Evolutionary conservation across 805 yeast species (phyloP), one percentile per base, ranked within the genome.

Genomic region (Ogataea allantospora): DNA sequence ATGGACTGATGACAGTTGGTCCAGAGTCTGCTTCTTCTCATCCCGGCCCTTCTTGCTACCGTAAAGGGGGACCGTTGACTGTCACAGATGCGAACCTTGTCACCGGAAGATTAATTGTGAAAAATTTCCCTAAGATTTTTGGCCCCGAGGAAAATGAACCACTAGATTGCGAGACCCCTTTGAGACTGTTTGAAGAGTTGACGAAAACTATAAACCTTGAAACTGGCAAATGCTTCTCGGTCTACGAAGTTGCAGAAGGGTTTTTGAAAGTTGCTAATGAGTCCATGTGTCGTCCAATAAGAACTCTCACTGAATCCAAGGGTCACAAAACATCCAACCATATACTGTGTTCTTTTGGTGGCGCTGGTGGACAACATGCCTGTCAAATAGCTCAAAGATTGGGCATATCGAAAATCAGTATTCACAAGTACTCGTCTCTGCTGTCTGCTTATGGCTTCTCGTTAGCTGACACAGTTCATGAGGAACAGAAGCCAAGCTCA

Each of bases 301-400:
- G 95, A 41, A 78, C 82, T 20, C 63, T 87, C 34, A 86, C 95
- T 0, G 95, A 87, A 54, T 84, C 89, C 1, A 85, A 79, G 53
- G 96, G 96, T 4, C 77, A 78, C 54, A 68, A 74, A 26, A 71
- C 78, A 0, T 58, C 81, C 7, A 65, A 71, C 7, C 95, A 87
- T 55, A 65, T 80, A 35, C 63, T 87, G 40, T 91, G 88, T 2
- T 73, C 89, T 2, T 87, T 87, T 62, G 96, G 96, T 33, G 96
- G 96, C 30, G 95, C 95, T 13, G 96, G 95, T 37, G 95, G 95
- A 6, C 96, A 87, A 62, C 88, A 83, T 58, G 88, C 91, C 2
- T 79, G 75, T 30, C 78, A 84, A 5, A 78, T 87, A 20, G 95
- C 95, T 1, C 71, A 75, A 39, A 68, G 73, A 12, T 66, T 87